Evolutionary conservation across 2,329 filamentous ascomycete genomes (phyloP).

Genomic region (Claviceps africana): DNA sequence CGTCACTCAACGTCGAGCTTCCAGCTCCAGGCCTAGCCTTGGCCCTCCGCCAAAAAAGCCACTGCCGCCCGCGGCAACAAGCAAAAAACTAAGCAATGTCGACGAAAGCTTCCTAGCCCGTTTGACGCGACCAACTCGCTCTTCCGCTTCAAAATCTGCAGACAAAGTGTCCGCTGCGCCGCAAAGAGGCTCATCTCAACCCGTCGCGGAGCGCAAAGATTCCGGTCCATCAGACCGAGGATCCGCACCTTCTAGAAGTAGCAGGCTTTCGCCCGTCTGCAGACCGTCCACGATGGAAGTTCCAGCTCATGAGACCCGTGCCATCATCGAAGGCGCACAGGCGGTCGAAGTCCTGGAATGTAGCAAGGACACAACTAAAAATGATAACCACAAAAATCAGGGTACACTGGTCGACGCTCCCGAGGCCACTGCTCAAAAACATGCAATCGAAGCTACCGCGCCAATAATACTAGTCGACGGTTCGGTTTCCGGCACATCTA

Average conservation of each 20-base stretch:
- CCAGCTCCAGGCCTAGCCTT: slow-evolving; percentile 35
- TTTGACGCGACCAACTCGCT: slow-evolving; percentile 66
- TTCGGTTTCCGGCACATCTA: neutral
- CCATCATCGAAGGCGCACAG: neutral
- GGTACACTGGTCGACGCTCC: neutral
- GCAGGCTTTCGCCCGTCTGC: neutral
- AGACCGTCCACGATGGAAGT: neutral
- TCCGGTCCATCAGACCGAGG: neutral
- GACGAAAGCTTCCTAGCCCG: slow-evolving; percentile 64
- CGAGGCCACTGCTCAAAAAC: neutral
- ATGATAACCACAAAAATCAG: neutral
- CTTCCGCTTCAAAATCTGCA: slow-evolving; percentile 51
- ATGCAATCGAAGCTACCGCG: neutral
- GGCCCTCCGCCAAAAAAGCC: slow-evolving; percentile 44
- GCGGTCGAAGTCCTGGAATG: neutral
- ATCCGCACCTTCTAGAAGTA: neutral
- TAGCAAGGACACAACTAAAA: neutral
- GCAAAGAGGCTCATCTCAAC: slow-evolving; percentile 25
- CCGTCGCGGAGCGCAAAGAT: slow-evolving; percentile 5
- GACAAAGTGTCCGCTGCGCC: slow-evolving; percentile 45
- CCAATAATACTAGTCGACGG: neutral
- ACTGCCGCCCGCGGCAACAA: slow-evolving; percentile 3
- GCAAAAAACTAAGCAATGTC: slow-evolving; percentile 35
- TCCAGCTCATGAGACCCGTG: neutral
- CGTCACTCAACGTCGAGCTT: slow-evolving; percentile 30